Base-by-base conservation (phyloP, 1,139 yeast species). In the Saccharomycopsis phalli region DNA sequence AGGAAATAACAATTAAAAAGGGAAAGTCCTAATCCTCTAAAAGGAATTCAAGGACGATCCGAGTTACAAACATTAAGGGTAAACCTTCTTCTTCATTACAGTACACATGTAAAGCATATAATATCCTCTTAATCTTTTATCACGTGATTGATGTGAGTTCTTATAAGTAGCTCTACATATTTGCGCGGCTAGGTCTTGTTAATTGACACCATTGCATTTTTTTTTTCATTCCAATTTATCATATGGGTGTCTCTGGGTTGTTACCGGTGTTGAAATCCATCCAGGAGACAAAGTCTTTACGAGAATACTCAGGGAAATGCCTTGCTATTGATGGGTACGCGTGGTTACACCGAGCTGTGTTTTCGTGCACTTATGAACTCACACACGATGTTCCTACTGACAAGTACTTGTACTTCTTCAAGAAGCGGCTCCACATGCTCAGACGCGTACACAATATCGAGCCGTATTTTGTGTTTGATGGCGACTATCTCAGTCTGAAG, bases 301-400 rank as follows among this genome's bases (percentile, higher is more conserved):
- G 71, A 42, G 62, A 71, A 34, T 84, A 76, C 57, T 61, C 74
- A 13, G 96, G 95, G 1, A 70, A 77, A 53, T 77, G 86, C 0
- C 63, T 93, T 35, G 99, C 95, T 0, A 79, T 93, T 18, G 99
- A 93, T 56, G 91, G 95, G 1, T 93, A 87, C 55, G 91, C 96
- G 1, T 93, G 99, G 99, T 69, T 93, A 8, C 98, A 93, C 59
- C 74, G 86, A 47, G 88, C 94, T 2, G 76, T 84, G 3, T 71
- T 81, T 36, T 66, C 86, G 11, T 88, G 98, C 61, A 83, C 97
- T 0, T 75, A 74, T 58, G 95, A 91, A 41, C 65, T 93, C 37
- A 87, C 88, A 10, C 65, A 71, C 44, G 84, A 76, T 20, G 60
- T 63, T 40, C 87, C 88, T 0, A 86, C 97, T 0, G 65, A 71